Evolutionary conservation across 768 basidiomycete genomes (phyloP).

Genomic region (Boletus insuetus): DNA sequence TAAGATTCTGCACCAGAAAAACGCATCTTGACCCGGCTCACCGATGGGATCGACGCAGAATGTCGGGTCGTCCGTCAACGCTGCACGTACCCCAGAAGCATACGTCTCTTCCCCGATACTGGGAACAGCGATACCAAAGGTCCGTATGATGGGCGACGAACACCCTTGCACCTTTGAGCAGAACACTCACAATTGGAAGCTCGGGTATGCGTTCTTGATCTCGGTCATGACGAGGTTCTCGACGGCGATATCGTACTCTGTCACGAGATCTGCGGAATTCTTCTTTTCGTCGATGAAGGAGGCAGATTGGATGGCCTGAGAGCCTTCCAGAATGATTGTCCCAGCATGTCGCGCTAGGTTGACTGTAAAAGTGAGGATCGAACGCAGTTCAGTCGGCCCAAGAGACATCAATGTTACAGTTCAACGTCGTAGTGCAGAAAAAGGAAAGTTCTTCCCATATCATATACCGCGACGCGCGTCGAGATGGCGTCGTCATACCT

Average conservation of each 20-base stretch:
- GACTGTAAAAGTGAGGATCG: conserved; percentile 65
- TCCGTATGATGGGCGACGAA: neutral
- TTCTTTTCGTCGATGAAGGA: conserved; percentile 75
- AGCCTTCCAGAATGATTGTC: conserved; percentile 70
- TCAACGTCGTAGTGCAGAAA: conserved; percentile 3
- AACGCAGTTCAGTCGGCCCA: conserved; percentile 45
- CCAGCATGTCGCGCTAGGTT: conserved; percentile 71
- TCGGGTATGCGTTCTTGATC: conserved; percentile 62
- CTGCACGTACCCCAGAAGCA: conserved; percentile 61
- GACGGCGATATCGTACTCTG: conserved; percentile 88
- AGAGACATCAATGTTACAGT: conserved; percentile 7
- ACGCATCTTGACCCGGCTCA: conserved; percentile 35
- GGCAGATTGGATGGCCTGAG: conserved; percentile 62
- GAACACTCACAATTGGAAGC: conserved; percentile 73
- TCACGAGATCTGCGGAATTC: conserved; percentile 92
- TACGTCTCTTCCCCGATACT: conserved; percentile 96
- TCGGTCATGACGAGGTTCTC: conserved; percentile 78
- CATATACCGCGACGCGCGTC: conserved; percentile 33
- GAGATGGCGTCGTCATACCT: conserved; percentile 31
- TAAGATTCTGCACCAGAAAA: neutral
- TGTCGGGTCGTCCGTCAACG: conserved; percentile 84
- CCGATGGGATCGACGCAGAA: conserved; percentile 97
- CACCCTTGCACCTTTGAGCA: neutral
- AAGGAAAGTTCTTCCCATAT: conserved; percentile 30
- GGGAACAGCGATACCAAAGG: neutral